Evolutionary conservation across 768 basidiomycete genomes (phyloP).

Genomic region (Mycena polygramma): DNA sequence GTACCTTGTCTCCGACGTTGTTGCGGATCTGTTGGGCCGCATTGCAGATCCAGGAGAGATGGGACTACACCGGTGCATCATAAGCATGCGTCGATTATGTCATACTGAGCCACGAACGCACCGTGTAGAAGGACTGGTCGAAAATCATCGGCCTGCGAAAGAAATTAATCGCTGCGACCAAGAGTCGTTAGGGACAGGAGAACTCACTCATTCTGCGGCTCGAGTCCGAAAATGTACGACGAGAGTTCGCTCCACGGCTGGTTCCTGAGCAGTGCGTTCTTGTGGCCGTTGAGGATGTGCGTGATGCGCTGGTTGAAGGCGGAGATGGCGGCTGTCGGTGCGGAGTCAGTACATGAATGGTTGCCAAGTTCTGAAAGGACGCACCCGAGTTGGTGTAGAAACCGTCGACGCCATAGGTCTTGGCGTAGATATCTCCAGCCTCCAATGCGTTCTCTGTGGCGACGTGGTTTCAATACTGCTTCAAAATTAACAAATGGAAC

Average conservation of each 20-base stretch:
- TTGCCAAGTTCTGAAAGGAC: not conserved
- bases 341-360: not conserved
- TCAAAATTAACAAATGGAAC: not conserved
- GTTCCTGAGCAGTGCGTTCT: slow-evolving; percentile 48
- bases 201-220: slow-evolving; percentile 51
- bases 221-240: slow-evolving; percentile 53
- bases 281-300: slow-evolving; percentile 51
- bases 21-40: slow-evolving; percentile 41
- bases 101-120: not conserved
- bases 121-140: slow-evolving; percentile 37
- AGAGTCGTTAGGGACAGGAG: not conserved
- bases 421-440: slow-evolving; percentile 49
- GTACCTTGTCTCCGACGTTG: slow-evolving; percentile 37
- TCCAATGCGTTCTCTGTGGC: slow-evolving; percentile 48
- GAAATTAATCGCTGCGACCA: not conserved
- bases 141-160: slow-evolving; percentile 43
- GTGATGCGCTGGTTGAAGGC: slow-evolving; percentile 51
- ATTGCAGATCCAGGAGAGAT: slow-evolving; percentile 40
- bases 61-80: slow-evolving; percentile 2
- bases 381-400: slow-evolving; percentile 49
- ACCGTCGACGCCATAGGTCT: slow-evolving; percentile 45
- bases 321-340: slow-evolving; percentile 40
- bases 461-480: slow-evolving; percentile 20
- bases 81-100: not conserved
- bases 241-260: slow-evolving; percentile 53